phyloP scores from a whole-genome alignment of 208 protist genomes.

The Angomonas deanei region DNA sequence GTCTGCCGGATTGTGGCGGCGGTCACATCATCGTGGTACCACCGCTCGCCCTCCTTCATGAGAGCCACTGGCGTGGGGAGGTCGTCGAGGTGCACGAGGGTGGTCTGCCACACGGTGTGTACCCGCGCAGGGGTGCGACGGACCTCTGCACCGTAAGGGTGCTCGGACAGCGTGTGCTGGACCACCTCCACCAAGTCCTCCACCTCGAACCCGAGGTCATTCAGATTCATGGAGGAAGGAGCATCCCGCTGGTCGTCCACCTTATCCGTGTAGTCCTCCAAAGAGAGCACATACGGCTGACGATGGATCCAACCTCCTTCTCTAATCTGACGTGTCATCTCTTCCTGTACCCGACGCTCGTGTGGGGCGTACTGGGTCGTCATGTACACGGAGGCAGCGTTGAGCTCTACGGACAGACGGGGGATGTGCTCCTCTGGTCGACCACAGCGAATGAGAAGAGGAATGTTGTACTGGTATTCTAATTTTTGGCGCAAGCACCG shows the following conservation, averaged over 20 bases:
- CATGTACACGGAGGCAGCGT: slow-evolving; percentile 67
- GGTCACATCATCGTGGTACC: slow-evolving; percentile 86
- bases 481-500: slow-evolving; percentile 54
- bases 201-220: neutral
- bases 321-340: slow-evolving; percentile 26
- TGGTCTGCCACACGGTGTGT: slow-evolving; percentile 86
- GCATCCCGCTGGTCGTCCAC: neutral
- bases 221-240: neutral
- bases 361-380: slow-evolving; percentile 87
- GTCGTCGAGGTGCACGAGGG: slow-evolving; percentile 88
- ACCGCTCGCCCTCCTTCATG: slow-evolving; percentile 82
- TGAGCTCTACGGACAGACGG: slow-evolving; percentile 64
- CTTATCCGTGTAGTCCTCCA: slow-evolving; percentile 1
- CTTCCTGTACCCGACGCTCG: slow-evolving; percentile 67
- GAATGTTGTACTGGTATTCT: slow-evolving; percentile 42
- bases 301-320: slow-evolving; percentile 46
- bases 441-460: slow-evolving; percentile 73
- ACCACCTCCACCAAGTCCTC: slow-evolving; percentile 25
- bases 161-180: slow-evolving; percentile 9
- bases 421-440: slow-evolving; percentile 83
- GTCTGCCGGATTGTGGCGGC: slow-evolving; percentile 73
- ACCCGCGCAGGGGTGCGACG: slow-evolving; percentile 10
- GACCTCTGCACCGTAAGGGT: slow-evolving; percentile 10
- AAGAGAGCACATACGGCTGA: slow-evolving; percentile 7
- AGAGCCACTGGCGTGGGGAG: slow-evolving; percentile 63